Evolutionary conservation across 164 flowering plant genomes (phyloP).

Genomic region (Vitis labrusca): DNA sequence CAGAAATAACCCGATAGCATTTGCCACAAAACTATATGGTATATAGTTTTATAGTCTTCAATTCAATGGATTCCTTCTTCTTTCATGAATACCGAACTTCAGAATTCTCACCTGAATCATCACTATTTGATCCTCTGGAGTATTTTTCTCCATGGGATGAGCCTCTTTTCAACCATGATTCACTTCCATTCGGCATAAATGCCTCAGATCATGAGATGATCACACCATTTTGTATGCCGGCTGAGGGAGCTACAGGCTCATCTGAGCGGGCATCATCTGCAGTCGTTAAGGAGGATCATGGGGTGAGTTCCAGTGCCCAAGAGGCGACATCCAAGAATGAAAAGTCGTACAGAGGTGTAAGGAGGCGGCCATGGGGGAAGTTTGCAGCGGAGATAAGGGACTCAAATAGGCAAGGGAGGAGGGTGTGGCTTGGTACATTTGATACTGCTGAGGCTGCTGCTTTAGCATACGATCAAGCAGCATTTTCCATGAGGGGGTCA

Average conservation of each 20-base stretch:
- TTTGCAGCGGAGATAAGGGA: conserved; percentile 68
- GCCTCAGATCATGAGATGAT: conserved; percentile 35
- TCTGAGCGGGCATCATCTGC: conserved; percentile 10
- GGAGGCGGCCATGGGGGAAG: conserved; percentile 64
- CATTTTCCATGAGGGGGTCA: conserved; percentile 53
- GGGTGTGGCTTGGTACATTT: conserved; percentile 77
- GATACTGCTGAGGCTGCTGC: conserved; percentile 73
- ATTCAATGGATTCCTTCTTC: conserved; percentile 17
- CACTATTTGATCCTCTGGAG: conserved; percentile 10
- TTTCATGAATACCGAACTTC: not conserved
- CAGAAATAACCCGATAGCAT: no score
- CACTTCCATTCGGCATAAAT: conserved; percentile 30
- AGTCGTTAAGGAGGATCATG: conserved; percentile 21
- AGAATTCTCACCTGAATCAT: conserved; percentile 20
- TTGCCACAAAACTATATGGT: no score
- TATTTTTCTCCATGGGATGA: conserved; percentile 20
- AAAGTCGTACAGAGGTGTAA: conserved; percentile 54
- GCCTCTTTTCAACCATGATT: conserved; percentile 8
- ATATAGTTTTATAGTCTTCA: no score
- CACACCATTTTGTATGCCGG: conserved; percentile 17
- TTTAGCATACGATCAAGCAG: conserved; percentile 72
- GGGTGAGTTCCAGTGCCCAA: conserved; percentile 12
- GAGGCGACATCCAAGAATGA: not conserved
- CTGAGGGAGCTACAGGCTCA: conserved; percentile 6
- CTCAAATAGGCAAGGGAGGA: conserved; percentile 52